Conservation (phyloP, 805 yeast genomes). For the Peterozyma xylosa region DNA sequence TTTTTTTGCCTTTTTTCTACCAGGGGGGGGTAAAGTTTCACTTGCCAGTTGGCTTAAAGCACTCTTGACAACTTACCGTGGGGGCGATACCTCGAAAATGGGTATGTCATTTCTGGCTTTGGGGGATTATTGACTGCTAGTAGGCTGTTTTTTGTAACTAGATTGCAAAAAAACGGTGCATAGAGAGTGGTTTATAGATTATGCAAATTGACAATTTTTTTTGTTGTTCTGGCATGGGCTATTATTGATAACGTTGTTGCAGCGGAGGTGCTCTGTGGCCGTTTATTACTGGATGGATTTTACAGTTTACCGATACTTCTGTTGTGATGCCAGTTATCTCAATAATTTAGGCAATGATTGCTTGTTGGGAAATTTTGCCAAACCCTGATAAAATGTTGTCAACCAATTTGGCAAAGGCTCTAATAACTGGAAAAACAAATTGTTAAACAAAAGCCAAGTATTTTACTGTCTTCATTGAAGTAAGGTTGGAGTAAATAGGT, state of each 20-base stretch:
- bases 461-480: too few species aligned
- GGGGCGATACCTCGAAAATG: constrained; percentile 36
- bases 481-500: too few species aligned
- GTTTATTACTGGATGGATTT: constrained; percentile 41
- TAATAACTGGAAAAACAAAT: constrained; percentile 2
- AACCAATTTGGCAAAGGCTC: constrained; percentile 18
- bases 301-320: constrained; percentile 36
- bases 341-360: constrained; percentile 24
- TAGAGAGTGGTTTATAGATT: constrained; percentile 35
- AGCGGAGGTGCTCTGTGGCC: constrained; percentile 56
- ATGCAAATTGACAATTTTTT: constrained; percentile 24
- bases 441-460: too few species aligned
- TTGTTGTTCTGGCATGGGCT: constrained; percentile 40
- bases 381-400: constrained; percentile 27
- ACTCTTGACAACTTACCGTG: constrained; percentile 46
- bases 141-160: constrained; percentile 40
- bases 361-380: constrained; percentile 35
- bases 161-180: constrained; percentile 31
- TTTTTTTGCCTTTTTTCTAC: constrained; percentile 49
- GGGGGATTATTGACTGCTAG: constrained; percentile 71
- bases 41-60: constrained; percentile 70
- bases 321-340: constrained; percentile 42
- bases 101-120: constrained; percentile 60
- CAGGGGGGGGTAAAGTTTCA: constrained; percentile 71
- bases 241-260: constrained; percentile 33